These are phyloP conservation scores for Aurifilum marmelostoma DNA, from an alignment of 2,329 filamentous ascomycete species.

Conservation along the genomic window DNA sequence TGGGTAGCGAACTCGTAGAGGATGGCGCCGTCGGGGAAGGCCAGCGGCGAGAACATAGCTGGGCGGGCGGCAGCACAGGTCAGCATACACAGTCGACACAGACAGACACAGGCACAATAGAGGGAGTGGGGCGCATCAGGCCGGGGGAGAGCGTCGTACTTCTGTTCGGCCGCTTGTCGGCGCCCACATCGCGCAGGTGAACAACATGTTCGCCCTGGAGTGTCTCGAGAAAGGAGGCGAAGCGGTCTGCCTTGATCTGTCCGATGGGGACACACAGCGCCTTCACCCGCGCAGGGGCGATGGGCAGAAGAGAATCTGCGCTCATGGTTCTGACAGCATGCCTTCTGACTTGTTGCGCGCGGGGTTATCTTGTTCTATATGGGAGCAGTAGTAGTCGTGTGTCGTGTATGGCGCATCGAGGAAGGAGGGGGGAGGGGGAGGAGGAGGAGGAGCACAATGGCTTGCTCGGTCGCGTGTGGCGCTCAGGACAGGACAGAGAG, in stretches of 20 bases:
- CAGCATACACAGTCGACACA: constrained; percentile 25
- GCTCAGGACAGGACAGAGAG: neutral
- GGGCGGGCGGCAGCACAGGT: constrained; percentile 30
- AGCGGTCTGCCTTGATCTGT: constrained; percentile 80
- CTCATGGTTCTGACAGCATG: constrained; percentile 60
- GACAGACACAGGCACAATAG: constrained; percentile 21
- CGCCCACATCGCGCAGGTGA: constrained; percentile 81
- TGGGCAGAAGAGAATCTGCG: constrained; percentile 85
- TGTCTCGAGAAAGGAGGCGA: constrained; percentile 76
- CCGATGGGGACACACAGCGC: constrained; percentile 86
- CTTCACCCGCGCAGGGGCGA: constrained; percentile 88
- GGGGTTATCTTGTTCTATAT: constrained; percentile 7
- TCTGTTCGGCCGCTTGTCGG: constrained; percentile 81
- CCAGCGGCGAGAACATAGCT: constrained; percentile 94
- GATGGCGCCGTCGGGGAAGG: constrained; percentile 82
- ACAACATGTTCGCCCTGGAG: constrained; percentile 81
- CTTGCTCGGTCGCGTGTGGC: constrained; percentile 1
- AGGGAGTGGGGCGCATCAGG: constrained; percentile 3
- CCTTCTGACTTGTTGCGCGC: constrained; percentile 15
- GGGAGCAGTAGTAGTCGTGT: constrained; percentile 12
- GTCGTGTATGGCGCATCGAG: constrained; percentile 12
- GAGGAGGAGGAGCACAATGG: neutral
- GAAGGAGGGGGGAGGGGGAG: neutral
- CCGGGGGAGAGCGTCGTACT: constrained; percentile 58
- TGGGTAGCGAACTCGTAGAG: constrained; percentile 87